A percentile compares a stretch with the other conserved stretches of the same genome.
Evolutionary conservation across 441 rosid genomes (phyloP).

Genomic region (Daphne laureola): DNA sequence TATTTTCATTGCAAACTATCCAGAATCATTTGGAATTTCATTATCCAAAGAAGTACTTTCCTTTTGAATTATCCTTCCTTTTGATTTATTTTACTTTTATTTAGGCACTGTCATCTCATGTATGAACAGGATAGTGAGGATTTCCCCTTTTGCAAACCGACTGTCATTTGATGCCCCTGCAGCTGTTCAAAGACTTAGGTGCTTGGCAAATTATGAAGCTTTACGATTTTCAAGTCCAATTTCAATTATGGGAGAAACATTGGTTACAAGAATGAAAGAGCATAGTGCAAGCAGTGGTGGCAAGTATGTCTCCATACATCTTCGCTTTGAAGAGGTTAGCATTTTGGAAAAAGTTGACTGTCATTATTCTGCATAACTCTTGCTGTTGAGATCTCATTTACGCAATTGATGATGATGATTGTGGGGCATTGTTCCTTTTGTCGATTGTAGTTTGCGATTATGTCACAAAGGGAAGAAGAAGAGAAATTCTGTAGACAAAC

Average conservation of each 20-base stretch:
- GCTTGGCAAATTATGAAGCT: constrained; percentile 95
- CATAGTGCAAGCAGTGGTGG: constrained; percentile 66
- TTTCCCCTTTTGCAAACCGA: constrained; percentile 98
- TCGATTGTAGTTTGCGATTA: not conserved
- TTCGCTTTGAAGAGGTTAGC: constrained; percentile 98
- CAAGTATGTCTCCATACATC: constrained; percentile 92
- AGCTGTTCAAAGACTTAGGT: constrained; percentile 84
- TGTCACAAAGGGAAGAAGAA: too few relatives aligned
- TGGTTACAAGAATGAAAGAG: constrained; percentile 92
- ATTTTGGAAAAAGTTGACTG: not conserved
- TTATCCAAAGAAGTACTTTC: not conserved
- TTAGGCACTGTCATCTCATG: constrained; percentile 13
- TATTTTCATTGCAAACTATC: constrained; percentile 1
- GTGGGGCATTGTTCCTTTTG: constrained; percentile 2
- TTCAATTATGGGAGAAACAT: constrained; percentile 61
- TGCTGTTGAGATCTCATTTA: too few relatives aligned
- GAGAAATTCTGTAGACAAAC: too few relatives aligned
- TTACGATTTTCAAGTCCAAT: constrained; percentile 73
- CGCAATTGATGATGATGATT: too few relatives aligned
- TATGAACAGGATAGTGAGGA: constrained; percentile 79
- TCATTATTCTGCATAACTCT: too few relatives aligned
- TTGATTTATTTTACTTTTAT: too few relatives aligned
- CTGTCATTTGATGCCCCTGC: constrained; percentile 96
- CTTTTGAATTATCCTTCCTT: not conserved
- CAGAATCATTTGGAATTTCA: not conserved